Evolutionary conservation across 306 rosid genomes (phyloP).

Genomic region (Prunus mume): DNA sequence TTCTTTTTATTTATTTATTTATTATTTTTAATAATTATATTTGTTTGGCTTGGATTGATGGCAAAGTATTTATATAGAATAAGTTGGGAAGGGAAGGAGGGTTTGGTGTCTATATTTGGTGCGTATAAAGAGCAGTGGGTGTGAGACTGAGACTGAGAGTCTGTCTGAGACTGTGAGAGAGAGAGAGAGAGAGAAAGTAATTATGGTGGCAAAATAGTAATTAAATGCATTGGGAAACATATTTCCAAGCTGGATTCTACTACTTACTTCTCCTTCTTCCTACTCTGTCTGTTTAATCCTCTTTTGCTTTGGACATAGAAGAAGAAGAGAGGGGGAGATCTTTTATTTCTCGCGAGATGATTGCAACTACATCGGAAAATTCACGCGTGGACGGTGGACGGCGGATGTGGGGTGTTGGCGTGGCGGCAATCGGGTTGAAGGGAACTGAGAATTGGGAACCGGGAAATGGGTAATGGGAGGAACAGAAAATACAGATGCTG

Average conservation of each 20-base stretch:
- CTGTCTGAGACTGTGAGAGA: background rate
- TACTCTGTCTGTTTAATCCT: background rate
- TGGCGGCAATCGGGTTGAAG: background rate
- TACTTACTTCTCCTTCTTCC: background rate
- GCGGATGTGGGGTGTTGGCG: background rate
- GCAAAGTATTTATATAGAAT: constrained; percentile 16
- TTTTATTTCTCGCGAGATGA: background rate
- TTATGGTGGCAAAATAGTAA: constrained; percentile 31
- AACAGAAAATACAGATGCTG: background rate
- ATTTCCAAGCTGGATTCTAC: background rate
- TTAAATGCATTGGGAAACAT: constrained; percentile 11
- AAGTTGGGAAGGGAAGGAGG: background rate
- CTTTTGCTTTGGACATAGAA: background rate
- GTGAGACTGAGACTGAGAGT: background rate
- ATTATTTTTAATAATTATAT: background rate
- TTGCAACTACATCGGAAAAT: background rate
- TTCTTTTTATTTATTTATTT: background rate
- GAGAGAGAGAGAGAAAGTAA: constrained; percentile 6
- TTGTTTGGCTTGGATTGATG: constrained; percentile 21
- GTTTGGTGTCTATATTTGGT: background rate
- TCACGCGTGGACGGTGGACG: background rate
- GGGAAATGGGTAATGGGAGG: background rate
- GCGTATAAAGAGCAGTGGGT: background rate
- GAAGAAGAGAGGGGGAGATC: background rate
- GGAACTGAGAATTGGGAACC: background rate